Conservation (phyloP, 371 early-diverging fungal species). For the Quaeritorhiza haematococci region DNA sequence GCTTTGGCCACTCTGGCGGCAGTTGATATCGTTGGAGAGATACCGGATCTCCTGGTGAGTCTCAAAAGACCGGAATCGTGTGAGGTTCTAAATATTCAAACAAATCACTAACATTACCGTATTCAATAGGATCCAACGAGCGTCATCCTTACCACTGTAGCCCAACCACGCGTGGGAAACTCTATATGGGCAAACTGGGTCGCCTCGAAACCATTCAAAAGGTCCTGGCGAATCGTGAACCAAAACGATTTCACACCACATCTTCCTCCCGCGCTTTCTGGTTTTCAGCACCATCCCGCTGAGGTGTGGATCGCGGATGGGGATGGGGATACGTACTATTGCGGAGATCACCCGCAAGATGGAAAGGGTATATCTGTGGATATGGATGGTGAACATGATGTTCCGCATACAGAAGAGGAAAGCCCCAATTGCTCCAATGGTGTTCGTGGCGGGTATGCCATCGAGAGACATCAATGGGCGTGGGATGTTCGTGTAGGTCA, state of each 20-base stretch:
- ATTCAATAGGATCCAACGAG: background rate
- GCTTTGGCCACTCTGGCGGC: conserved; percentile 24
- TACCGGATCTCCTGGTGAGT: conserved; percentile 8
- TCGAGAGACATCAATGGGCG: conserved; percentile 10
- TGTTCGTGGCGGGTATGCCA: conserved; percentile 13
- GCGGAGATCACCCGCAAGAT: conserved; percentile 5
- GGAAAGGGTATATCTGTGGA: background rate
- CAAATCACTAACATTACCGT: background rate
- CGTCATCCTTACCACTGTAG: conserved; percentile 18
- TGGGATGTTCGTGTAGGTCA: conserved; percentile 16
- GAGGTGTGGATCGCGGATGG: conserved; percentile 24
- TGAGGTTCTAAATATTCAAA: background rate
- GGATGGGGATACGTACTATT: conserved; percentile 16
- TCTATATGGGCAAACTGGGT: conserved; percentile 19
- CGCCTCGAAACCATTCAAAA: conserved; percentile 4
- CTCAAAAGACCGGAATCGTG: background rate
- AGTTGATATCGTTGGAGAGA: conserved; percentile 13
- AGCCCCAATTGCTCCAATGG: conserved; percentile 11
- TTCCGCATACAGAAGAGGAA: background rate
- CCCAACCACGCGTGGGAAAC: conserved; percentile 27
- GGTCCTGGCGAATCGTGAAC: conserved; percentile 21
- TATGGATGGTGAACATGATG: background rate
- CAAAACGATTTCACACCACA: conserved; percentile 31
- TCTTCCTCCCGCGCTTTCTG: conserved; percentile 21
- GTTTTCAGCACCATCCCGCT: conserved; percentile 15